Evolutionary conservation across 805 yeast genomes (phyloP).

Genomic region (Monosporozyma servazzii): DNA sequence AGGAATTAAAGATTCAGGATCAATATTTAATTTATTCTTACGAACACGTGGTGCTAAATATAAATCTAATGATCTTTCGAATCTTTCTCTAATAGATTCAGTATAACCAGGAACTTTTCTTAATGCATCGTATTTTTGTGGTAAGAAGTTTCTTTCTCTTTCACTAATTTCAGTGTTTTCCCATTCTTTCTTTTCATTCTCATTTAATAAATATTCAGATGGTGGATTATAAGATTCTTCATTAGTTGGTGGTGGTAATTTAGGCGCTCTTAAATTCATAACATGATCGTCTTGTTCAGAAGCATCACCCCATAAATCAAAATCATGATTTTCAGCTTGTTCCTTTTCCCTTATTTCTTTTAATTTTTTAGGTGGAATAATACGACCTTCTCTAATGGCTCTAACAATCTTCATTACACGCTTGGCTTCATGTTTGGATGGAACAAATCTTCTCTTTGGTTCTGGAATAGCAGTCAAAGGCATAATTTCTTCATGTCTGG

Average conservation of each 20-base stretch:
- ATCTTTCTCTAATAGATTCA: constrained; percentile 77
- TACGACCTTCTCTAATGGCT: constrained; percentile 94
- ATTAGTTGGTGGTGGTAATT: constrained; percentile 88
- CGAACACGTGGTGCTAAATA: constrained; percentile 95
- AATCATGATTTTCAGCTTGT: constrained; percentile 46
- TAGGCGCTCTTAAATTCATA: constrained; percentile 92
- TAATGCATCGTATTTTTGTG: constrained; percentile 71
- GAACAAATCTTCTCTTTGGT: constrained; percentile 94
- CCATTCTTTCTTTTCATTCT: constrained; percentile 70
- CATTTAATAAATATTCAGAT: constrained; percentile 76
- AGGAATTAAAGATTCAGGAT: constrained; percentile 92
- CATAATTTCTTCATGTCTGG: constrained; percentile 74
- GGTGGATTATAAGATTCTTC: constrained; percentile 98
- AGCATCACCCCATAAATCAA: constrained; percentile 81
- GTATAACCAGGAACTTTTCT: constrained; percentile 92
- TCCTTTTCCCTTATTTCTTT: constrained; percentile 42
- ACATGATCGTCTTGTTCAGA: constrained; percentile 58
- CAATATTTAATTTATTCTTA: constrained; percentile 81
- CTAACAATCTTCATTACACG: constrained; percentile 91
- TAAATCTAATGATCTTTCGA: constrained; percentile 88
- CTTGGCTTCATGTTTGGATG: constrained; percentile 94
- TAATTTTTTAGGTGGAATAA: constrained; percentile 60
- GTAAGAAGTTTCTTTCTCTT: constrained; percentile 69
- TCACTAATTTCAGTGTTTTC: constrained; percentile 62
- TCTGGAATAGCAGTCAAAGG: constrained; percentile 92